Base-by-base conservation (phyloP, 208 protist species). In the Acanthamoeba castellanii region DNA sequence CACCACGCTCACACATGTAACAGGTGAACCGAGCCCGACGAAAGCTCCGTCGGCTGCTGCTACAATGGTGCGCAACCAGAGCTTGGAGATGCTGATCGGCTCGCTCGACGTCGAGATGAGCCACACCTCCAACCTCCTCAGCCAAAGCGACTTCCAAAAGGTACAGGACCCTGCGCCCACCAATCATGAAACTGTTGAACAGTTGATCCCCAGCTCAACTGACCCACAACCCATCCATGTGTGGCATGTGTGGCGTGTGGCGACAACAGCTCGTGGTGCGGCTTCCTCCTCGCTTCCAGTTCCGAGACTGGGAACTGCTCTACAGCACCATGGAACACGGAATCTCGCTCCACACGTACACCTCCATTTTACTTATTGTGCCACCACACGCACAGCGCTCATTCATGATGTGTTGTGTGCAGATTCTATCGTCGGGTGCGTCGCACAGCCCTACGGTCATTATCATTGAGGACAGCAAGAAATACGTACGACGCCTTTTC, bases 311-410 rank as follows among this genome's bases (percentile, higher is more conserved):
- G 85, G 30, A 70, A 27, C 55, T 91, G 57, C 42, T 91, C 30
- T 91, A 91, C 85, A 91, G 85, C 85, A 91, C 85, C 14, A 91
- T 91, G 85, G 85, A 91, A 30, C 85, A 91, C 85, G 85, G 85
- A 55, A 91, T 91, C n/a, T 74, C 57, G 16, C 85, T 91, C 30
- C 76, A 85, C 4, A 61, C 76, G 45, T 68, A n/a, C 61, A 22
- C 4, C 25, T 57, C 52, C 52, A 57, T 57, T 57, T 16, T 57
- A 20, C 52, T 57, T 57, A 7, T 57, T n/a, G n/a, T n/a, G n/a
- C n/a, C 55, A 61, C 20, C 55, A 61, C 20, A 13, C 20, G 11
- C 20, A 25, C 22, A 25, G 68, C n/a, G 32, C 68, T 76, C 68
- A 20, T 4, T 4, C 7, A 47, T n/a, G 16, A 25, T 81, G 70